Conservation (phyloP, 1,284 basidiomycete genomes). For the Meripilus lineatus region DNA sequence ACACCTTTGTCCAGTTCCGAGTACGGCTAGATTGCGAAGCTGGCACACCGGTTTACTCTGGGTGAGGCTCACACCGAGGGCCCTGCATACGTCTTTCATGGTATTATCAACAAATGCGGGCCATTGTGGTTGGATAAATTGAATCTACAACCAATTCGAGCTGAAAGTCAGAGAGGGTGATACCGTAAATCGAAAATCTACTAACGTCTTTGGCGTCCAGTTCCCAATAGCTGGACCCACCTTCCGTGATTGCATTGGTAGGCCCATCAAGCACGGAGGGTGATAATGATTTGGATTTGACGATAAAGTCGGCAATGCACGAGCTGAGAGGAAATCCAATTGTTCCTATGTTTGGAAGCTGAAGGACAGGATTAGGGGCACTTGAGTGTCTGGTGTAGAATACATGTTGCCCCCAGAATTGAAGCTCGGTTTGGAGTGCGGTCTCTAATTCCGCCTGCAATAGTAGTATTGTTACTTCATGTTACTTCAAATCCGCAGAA, state of each 20-base stretch:
- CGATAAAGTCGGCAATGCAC: conserved; percentile 9
- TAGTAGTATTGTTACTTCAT: too few species aligned
- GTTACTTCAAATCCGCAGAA: too few species aligned
- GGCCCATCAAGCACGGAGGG: not conserved
- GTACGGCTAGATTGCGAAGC: not conserved
- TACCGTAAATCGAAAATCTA: not conserved
- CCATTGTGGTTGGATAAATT: not conserved
- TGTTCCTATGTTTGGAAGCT: conserved; percentile 19
- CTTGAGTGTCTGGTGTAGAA: conserved; percentile 12
- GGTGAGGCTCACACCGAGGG: not conserved
- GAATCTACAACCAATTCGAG: not conserved
- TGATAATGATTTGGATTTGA: not conserved
- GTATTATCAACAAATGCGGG: not conserved
- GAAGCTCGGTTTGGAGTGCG: too few species aligned
- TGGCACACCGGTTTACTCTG: not conserved
- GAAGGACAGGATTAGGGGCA: conserved; percentile 20
- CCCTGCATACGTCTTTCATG: not conserved
- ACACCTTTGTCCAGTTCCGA: not conserved
- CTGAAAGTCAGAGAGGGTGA: not conserved
- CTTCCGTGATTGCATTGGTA: not conserved
- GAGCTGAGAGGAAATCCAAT: conserved; percentile 34
- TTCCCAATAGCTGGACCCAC: not conserved
- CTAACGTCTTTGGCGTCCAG: not conserved
- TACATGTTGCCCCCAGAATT: too few species aligned
- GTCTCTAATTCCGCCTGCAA: too few species aligned